These are phyloP conservation scores for Pythium sukuiense DNA, from an alignment of 352 stramenopile species.

Conservation along the genomic window DNA sequence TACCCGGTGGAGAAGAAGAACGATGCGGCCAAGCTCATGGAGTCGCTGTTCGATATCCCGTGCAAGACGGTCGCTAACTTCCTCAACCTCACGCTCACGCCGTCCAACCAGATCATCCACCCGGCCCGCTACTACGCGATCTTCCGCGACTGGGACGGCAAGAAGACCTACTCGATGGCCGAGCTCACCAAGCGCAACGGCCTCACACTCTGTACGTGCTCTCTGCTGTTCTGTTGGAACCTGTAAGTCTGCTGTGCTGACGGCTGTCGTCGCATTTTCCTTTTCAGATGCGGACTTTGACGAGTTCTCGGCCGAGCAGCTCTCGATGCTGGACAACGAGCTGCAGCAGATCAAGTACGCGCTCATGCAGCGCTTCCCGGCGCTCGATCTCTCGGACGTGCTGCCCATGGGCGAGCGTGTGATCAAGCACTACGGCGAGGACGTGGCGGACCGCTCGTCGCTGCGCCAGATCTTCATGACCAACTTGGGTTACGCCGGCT, in stretches of 20 bases:
- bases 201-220: conserved; percentile 83
- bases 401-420: conserved; percentile 89
- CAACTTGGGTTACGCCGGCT: conserved; percentile 90
- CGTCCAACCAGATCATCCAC: conserved; percentile 94
- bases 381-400: conserved; percentile 90
- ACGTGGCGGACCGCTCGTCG: conserved; percentile 86
- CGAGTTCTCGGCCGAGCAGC: conserved; percentile 90
- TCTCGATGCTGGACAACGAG: conserved; percentile 93
- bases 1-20: conserved; percentile 88
- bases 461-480: conserved; percentile 91
- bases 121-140: conserved; percentile 92
- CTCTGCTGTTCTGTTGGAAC: too few relatives aligned
- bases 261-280: too few relatives aligned
- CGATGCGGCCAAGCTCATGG: conserved; percentile 74
- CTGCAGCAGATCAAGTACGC: conserved; percentile 91
- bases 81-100: conserved; percentile 91
- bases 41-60: conserved; percentile 91
- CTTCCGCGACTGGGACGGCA: conserved; percentile 92
- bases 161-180: conserved; percentile 78
- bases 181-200: conserved; percentile 88
- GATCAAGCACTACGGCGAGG: conserved; percentile 92
- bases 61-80: conserved; percentile 92
- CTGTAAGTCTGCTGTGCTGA: too few relatives aligned
- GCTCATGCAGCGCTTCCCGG: conserved; percentile 88
- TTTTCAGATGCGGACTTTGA: conserved; percentile 88